These are phyloP conservation scores for Rosellinia necatrix DNA, from an alignment of 2,329 filamentous ascomycete genomes.

Conservation along the genomic window DNA sequence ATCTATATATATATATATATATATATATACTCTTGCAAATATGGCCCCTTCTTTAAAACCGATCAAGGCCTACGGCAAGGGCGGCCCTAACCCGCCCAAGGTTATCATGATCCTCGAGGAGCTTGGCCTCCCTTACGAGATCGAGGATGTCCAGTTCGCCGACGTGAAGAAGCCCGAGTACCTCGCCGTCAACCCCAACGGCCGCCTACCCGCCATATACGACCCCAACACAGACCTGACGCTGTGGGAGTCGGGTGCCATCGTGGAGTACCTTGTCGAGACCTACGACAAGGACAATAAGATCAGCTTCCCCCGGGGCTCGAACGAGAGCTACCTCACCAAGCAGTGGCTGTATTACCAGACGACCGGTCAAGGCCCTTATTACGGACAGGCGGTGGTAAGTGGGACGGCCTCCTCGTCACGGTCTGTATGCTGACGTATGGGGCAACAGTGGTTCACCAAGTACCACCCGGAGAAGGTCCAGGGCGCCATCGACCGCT, in stretches of 20 bases:
- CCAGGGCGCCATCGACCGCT: conserved; percentile 48
- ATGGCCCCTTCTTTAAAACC: conserved; percentile 35
- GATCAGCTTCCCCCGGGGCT: conserved; percentile 42
- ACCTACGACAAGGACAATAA: conserved; percentile 46
- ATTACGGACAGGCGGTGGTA: conserved; percentile 49
- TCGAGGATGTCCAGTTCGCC: neutral
- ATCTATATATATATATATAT: too few species aligned
- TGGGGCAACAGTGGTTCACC: conserved; percentile 48
- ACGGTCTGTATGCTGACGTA: too few species aligned
- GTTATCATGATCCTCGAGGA: conserved; percentile 39
- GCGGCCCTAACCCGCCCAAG: conserved; percentile 41
- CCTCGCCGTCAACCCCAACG: conserved; percentile 30
- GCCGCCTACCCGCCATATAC: conserved; percentile 28
- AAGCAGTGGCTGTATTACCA: conserved; percentile 53
- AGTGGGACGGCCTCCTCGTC: neutral
- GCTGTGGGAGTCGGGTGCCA: conserved; percentile 34
- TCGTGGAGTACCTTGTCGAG: conserved; percentile 31
- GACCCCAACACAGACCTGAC: conserved; percentile 29
- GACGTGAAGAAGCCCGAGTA: conserved; percentile 27
- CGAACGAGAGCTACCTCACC: conserved; percentile 44
- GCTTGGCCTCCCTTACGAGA: conserved; percentile 40
- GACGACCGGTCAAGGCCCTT: conserved; percentile 51
- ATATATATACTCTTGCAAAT: neutral
- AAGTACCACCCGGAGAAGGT: conserved; percentile 48
- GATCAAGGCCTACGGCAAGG: conserved; percentile 36